A percentile compares a stretch with the other conserved stretches of the same genome.
Conservation (phyloP, 176 grass and related monocot species). For the Canna indica region DNA sequence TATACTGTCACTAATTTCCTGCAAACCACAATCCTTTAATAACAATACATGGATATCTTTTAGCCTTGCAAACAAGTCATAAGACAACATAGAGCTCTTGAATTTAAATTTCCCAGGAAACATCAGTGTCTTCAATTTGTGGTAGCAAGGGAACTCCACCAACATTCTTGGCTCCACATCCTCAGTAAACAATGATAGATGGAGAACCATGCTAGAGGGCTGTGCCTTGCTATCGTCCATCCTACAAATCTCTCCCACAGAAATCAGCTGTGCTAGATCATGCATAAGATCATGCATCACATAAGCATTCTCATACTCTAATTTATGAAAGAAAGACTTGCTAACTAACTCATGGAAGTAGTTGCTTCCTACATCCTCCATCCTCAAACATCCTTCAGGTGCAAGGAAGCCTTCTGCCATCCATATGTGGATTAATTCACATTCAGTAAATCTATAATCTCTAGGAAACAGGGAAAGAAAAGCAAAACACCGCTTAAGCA, state of each 20-base stretch:
- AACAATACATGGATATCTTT: slow-evolving; percentile 17
- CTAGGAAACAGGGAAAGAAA: too few species aligned
- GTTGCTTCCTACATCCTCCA: slow-evolving; percentile 16
- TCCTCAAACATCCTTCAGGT: too few species aligned
- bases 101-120: too few species aligned
- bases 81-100: slow-evolving; percentile 3
- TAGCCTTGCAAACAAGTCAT: slow-evolving; percentile 8
- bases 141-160: not conserved
- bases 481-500: too few species aligned
- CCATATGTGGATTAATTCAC: too few species aligned
- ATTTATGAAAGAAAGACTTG: slow-evolving; percentile 24
- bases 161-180: slow-evolving; percentile 6
- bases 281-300: slow-evolving; percentile 23
- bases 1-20: slow-evolving; percentile 10
- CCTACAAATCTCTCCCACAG: not conserved
- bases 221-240: slow-evolving; percentile 5
- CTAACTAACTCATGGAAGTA: slow-evolving; percentile 22
- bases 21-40: not conserved
- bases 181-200: slow-evolving; percentile 13
- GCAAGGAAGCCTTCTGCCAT: too few species aligned
- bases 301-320: slow-evolving; percentile 1
- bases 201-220: not conserved
- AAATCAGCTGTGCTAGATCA: slow-evolving; percentile 21
- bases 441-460: too few species aligned
- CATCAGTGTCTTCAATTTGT: slow-evolving; percentile 15